Evolutionary conservation across 805 yeast species (phyloP).

Genomic region (Ogataea paraovalis): DNA sequence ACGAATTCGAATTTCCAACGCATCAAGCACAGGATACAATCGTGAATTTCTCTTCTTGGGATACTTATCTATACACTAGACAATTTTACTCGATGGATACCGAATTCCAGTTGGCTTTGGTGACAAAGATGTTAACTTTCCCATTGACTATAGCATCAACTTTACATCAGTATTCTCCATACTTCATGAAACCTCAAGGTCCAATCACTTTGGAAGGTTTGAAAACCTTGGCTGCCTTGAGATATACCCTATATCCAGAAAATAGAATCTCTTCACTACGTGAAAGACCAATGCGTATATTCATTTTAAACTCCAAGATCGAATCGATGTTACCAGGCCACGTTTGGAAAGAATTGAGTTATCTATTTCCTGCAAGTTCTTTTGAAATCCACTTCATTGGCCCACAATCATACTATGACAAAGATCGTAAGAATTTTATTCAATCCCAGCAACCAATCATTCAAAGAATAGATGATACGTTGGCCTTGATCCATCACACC

Average conservation of each 20-base stretch:
- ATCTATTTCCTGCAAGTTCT: slow-evolving; percentile 74
- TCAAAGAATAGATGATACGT: slow-evolving; percentile 66
- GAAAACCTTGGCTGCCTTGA: slow-evolving; percentile 86
- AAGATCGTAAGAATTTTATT: slow-evolving; percentile 58
- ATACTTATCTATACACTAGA: slow-evolving; percentile 86
- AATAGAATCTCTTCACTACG: slow-evolving; percentile 57
- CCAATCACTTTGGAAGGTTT: slow-evolving; percentile 90
- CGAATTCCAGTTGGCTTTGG: slow-evolving; percentile 92
- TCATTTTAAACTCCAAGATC: slow-evolving; percentile 86
- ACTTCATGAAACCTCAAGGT: slow-evolving; percentile 74
- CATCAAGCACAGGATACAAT: slow-evolving; percentile 69
- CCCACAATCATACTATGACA: slow-evolving; percentile 83
- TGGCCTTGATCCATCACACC: slow-evolving; percentile 79
- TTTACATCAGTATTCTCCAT: slow-evolving; percentile 83
- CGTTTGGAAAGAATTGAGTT: slow-evolving; percentile 92
- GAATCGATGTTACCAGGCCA: slow-evolving; percentile 92
- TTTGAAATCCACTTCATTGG: slow-evolving; percentile 92
- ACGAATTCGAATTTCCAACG: slow-evolving; percentile 92
- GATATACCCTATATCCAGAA: slow-evolving; percentile 82
- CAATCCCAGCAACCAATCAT: slow-evolving; percentile 61
- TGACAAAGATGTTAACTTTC: slow-evolving; percentile 89
- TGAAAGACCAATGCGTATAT: slow-evolving; percentile 86
- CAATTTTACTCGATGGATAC: slow-evolving; percentile 95
- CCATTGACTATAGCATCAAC: slow-evolving; percentile 86
- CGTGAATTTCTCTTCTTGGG: slow-evolving; percentile 85